Evolutionary conservation across 148 eudicot species (phyloP), one percentile per base, ranked within the genome.

Genomic region (Heliamphora exappendiculata): DNA sequence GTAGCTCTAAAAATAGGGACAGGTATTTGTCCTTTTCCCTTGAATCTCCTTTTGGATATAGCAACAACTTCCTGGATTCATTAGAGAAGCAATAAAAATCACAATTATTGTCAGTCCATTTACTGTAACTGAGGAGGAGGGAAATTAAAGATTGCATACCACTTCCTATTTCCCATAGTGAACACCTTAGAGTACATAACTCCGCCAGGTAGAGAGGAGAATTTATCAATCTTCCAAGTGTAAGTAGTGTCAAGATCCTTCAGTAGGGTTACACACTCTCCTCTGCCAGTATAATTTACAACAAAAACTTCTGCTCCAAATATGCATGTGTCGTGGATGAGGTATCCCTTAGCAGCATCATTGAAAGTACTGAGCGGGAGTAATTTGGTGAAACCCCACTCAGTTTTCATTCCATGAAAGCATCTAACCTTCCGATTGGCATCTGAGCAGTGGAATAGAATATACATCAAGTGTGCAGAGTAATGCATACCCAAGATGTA

Each of bases 301-400:
- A 67, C 71, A 67, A n/a, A 67, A 20, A 67, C 50, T 11, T 67
- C 71, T 19, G 31, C 71, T 41, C 71, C 71, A 4, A 67, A 20
- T 29, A 41, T 50, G 8, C 51, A 67, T 0, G 51, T 42, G 29
- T 67, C 50, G 0, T 17, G 13, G 47, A 66, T 31, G 19, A 66
- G 44, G 47, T 20, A 66, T 28, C 49, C 49, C 0, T 66, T n/a
- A 34, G 28, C 31, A 37, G 51, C 50, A 37, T 67, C 71, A 39
- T n/a, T 39, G 50, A 67, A 67, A 41, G 7, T 24, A 67, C 19
- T 67, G 50, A 67, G 71, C 10, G 51, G 51, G 19, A 67, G 29
- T 41, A 67, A 67, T 41, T 67, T 14, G 5, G 50, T 0, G 2
- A 42, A 67, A 9, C 71, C 71, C 47, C 50, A 67, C 2, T 67